phyloP scores from a whole-genome alignment of 2,329 filamentous ascomycete genomes.

The Aspergillus sp. region DNA sequence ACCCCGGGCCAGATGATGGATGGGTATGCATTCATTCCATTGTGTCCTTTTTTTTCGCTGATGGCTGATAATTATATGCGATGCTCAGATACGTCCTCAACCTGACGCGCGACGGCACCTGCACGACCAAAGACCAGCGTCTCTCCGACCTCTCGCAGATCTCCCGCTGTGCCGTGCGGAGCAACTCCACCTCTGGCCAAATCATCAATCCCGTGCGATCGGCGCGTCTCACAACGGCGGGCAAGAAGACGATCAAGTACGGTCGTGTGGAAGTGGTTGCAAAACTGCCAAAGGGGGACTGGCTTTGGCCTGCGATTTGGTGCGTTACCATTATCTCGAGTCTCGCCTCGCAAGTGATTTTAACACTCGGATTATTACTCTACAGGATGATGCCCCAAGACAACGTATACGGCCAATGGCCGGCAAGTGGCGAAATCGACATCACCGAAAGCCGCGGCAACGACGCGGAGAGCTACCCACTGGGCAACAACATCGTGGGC shows the following conservation, averaged over 20 bases:
- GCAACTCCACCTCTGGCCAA: conserved; percentile 48
- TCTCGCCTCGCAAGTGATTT: too few species aligned
- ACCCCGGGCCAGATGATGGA: conserved; percentile 31
- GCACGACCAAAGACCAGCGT: conserved; percentile 16
- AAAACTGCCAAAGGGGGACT: conserved; percentile 58
- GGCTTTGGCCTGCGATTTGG: conserved; percentile 58
- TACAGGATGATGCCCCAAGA: conserved; percentile 55
- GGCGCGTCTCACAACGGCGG: conserved; percentile 55
- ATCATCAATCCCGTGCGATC: conserved; percentile 58
- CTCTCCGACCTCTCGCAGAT: neutral
- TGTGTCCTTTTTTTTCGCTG: too few species aligned
- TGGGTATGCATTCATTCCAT: conserved; percentile 16
- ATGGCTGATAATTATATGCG: neutral
- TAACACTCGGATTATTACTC: neutral
- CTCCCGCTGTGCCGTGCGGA: conserved; percentile 30
- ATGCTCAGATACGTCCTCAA: conserved; percentile 25
- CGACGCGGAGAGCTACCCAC: conserved; percentile 38
- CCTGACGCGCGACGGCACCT: conserved; percentile 2
- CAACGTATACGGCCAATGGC: conserved; percentile 56
- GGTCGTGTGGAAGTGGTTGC: conserved; percentile 60
- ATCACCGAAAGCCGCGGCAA: conserved; percentile 58
- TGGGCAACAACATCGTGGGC: conserved; percentile 49
- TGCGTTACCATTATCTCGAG: neutral
- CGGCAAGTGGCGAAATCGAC: conserved; percentile 59
- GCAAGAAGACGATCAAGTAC: conserved; percentile 54